Conservation (phyloP, 1,139 yeast species). For the Meyerozyma sp. region DNA sequence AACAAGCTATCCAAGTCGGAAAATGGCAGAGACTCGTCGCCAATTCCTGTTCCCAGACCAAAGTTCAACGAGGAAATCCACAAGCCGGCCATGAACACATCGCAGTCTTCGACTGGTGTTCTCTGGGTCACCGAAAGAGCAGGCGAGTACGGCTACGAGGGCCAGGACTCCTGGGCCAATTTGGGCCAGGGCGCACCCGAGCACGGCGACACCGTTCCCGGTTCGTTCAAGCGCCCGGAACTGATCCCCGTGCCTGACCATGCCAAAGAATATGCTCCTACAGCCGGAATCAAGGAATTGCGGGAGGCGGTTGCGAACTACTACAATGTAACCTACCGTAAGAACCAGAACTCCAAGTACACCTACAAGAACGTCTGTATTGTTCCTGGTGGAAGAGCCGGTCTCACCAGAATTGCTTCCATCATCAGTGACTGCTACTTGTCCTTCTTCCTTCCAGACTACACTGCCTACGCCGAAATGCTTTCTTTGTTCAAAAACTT, state of each 20-base stretch:
- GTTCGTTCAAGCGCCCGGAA: conserved; percentile 55
- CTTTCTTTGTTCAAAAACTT: conserved; percentile 60
- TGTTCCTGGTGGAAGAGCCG: conserved; percentile 71
- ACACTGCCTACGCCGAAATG: conserved; percentile 73
- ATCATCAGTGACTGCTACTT: conserved; percentile 58
- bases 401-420: conserved; percentile 62
- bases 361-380: conserved; percentile 63
- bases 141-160: conserved; percentile 50
- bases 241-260: conserved; percentile 47
- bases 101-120: conserved; percentile 63
- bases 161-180: conserved; percentile 56
- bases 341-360: conserved; percentile 47
- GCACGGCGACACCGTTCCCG: conserved; percentile 58
- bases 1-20: conserved; percentile 28
- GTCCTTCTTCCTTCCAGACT: conserved; percentile 62
- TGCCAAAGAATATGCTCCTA: conserved; percentile 59
- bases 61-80: conserved; percentile 40
- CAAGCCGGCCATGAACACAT: conserved; percentile 59
- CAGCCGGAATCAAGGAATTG: conserved; percentile 55
- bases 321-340: conserved; percentile 55
- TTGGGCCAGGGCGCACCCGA: conserved; percentile 72
- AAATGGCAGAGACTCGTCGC: conserved; percentile 38
- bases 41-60: conserved; percentile 51
- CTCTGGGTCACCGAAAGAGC: conserved; percentile 70
- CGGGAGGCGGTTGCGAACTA: conserved; percentile 60